A percentile compares a stretch with the other conserved stretches of the same genome.
phyloP scores from a whole-genome alignment of 257 asterid genomes.

The Datura wrightii region DNA sequence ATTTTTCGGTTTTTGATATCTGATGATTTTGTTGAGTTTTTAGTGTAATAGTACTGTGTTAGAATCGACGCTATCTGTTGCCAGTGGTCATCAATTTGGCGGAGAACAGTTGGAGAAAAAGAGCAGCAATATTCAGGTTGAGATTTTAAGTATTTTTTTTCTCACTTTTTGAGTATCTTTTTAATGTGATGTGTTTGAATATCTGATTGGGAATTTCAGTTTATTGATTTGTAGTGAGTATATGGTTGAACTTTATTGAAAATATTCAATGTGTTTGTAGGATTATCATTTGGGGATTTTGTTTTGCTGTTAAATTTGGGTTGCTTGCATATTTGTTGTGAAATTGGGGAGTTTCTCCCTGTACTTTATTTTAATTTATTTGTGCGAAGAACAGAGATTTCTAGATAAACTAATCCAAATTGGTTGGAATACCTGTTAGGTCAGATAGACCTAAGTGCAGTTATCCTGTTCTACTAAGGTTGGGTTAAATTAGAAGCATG shows the following conservation, averaged over 20 bases:
- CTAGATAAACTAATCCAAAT: neutral
- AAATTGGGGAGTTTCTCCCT: neutral
- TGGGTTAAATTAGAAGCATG: neutral
- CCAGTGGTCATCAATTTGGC: constrained; percentile 15
- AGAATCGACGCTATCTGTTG: constrained; percentile 10
- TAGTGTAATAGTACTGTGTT: constrained; percentile 33
- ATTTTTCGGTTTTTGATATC: neutral
- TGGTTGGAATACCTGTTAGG: neutral
- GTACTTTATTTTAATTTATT: neutral
- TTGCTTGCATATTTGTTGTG: too few relatives aligned
- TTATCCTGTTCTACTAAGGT: neutral
- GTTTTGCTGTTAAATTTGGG: too few relatives aligned
- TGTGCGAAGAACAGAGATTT: neutral
- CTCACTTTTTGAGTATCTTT: neutral
- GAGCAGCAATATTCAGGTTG: constrained; percentile 27
- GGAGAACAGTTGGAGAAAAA: constrained; percentile 5
- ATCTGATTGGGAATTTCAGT: constrained; percentile 12
- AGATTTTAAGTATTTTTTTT: constrained; percentile 15
- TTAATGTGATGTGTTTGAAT: neutral
- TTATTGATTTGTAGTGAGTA: constrained; percentile 13
- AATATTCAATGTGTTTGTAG: neutral
- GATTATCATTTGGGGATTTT: too few relatives aligned
- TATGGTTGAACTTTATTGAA: neutral
- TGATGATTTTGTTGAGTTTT: constrained; percentile 28
- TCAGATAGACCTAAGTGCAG: neutral